Evolutionary conservation across 768 basidiomycete species (phyloP), one percentile per base, ranked within the genome.

Genomic region (Boletellus ananas): DNA sequence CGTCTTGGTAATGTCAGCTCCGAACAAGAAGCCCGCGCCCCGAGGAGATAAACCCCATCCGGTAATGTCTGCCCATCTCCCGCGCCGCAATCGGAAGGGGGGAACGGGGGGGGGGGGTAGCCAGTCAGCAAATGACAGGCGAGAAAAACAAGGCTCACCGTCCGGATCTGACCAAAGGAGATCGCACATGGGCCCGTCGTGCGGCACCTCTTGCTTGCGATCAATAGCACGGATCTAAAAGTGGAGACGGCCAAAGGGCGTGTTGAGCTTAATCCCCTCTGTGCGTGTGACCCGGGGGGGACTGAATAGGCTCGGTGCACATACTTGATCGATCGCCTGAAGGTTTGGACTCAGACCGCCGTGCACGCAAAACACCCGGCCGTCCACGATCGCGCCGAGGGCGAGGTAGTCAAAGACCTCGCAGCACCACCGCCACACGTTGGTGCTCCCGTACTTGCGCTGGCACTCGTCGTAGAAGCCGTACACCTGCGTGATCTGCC

Each of bases 151-250:
- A 35, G 7, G 34, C 64, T 57, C 49, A 94, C 94, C 94, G 68
- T 98, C 95, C 39, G 95, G 95, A 74, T 98, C 95, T 51, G 94
- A 96, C 95, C 95, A 98, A n/a, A 98, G 75, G 2, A 98, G 75
- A 71, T 98, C 95, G 63, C 95, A 98, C 95, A 98, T 97, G 8
- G 94, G 85, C 12, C 95, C 95, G 64, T 98, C 95, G 67, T 98
- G 95, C 23, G 95, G 95, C 20, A 98, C 95, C 65, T 98, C 95
- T 68, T 95, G 93, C 68, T 94, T 94, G 31, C 95, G 74, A 74
- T 97, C 94, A 60, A 98, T 95, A 34, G 85, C 79, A 44, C 95
- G 87, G 59, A 98, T 97, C 94, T 90, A 66, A 45, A 52, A 40
- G 39, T 18, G 33, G 47, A 54, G 57, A 46, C 29, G 10, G 29